A percentile compares a stretch with the other conserved stretches of the same genome.
Conservation (phyloP, 768 basidiomycete genomes). For the Crucibulum laeve region DNA sequence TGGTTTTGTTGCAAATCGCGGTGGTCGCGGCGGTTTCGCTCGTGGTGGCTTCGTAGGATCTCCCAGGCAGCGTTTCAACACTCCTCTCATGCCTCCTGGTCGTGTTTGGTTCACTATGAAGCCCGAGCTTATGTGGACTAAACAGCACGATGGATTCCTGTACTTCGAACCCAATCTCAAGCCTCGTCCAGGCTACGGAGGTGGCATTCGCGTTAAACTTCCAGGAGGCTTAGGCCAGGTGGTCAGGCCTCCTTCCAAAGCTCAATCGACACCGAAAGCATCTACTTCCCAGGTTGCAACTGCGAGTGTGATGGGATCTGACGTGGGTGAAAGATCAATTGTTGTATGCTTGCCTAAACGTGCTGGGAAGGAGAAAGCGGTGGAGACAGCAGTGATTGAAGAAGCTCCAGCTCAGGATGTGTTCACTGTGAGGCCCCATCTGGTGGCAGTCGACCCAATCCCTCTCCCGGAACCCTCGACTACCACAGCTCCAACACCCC, state of each 20-base stretch:
- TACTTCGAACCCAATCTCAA: slow-evolving; percentile 59
- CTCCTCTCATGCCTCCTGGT: slow-evolving; percentile 26
- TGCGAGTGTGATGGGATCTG: slow-evolving; percentile 22
- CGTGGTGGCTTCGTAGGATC: slow-evolving; percentile 37
- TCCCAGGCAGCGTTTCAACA: slow-evolving; percentile 23
- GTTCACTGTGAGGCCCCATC: slow-evolving; percentile 52
- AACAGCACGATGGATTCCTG: slow-evolving; percentile 73
- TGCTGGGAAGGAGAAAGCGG: slow-evolving; percentile 29
- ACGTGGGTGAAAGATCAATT: slow-evolving; percentile 40
- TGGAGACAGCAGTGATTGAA: slow-evolving; percentile 17
- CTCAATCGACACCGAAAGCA: slow-evolving; percentile 14
- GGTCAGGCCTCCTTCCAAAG: slow-evolving; percentile 30
- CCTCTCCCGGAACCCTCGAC: slow-evolving; percentile 18
- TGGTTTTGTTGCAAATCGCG: slow-evolving; percentile 40
- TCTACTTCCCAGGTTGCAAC: slow-evolving; percentile 13
- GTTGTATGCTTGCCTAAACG: slow-evolving; percentile 53
- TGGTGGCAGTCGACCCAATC: slow-evolving; percentile 33
- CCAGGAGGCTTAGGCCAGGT: slow-evolving; percentile 43
- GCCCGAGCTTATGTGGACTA: slow-evolving; percentile 81
- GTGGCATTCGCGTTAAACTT: slow-evolving; percentile 58
- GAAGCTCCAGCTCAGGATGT: slow-evolving; percentile 48
- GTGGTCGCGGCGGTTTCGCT: slow-evolving; percentile 38
- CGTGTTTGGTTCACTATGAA: slow-evolving; percentile 71
- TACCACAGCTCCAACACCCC: slow-evolving; percentile 7
- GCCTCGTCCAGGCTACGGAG: slow-evolving; percentile 51